Evolutionary conservation across 2,329 filamentous ascomycete genomes (phyloP).

Genomic region (Aspergillus ochraceoroseus): DNA sequence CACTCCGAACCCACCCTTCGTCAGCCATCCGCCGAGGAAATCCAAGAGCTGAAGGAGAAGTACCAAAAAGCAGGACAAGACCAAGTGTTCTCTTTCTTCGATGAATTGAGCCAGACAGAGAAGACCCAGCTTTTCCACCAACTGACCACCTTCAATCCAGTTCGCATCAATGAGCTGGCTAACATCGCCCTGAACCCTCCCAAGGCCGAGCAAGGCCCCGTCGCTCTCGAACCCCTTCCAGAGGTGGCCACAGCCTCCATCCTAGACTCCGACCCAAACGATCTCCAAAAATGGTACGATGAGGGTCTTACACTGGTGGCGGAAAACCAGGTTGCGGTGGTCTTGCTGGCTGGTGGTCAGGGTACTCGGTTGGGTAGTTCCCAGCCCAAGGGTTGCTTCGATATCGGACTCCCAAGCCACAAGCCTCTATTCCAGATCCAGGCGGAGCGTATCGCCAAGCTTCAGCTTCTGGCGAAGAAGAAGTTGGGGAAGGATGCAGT

Average conservation of each 20-base stretch:
- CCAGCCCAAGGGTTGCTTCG: conserved; percentile 93
- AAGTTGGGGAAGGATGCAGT: conserved; percentile 58
- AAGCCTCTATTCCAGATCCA: conserved; percentile 98
- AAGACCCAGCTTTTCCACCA: conserved; percentile 77
- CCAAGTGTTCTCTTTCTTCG: conserved; percentile 84
- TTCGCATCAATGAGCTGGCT: conserved; percentile 81
- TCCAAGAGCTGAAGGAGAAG: conserved; percentile 63
- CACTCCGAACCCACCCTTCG: conserved; percentile 37
- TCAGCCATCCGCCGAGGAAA: conserved; percentile 59
- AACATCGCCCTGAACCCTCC: conserved; percentile 75
- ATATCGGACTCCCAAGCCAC: conserved; percentile 86
- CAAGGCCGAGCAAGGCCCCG: conserved; percentile 48
- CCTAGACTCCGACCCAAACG: conserved; percentile 74
- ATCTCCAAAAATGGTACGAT: conserved; percentile 80
- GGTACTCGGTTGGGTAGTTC: conserved; percentile 92
- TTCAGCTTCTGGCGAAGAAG: conserved; percentile 74
- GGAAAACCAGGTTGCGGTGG: conserved; percentile 70
- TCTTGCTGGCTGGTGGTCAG: conserved; percentile 96
- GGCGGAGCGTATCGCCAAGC: conserved; percentile 83
- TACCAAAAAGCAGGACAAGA: conserved; percentile 71
- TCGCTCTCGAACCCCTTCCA: conserved; percentile 77
- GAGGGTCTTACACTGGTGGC: conserved; percentile 61
- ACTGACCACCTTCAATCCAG: conserved; percentile 73
- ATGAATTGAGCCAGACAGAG: conserved; percentile 66
- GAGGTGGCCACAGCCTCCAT: conserved; percentile 82